phyloP scores from a whole-genome alignment of 176 grass and related monocot genomes.

The sorghum (Sorghum bicolor) region DNA sequence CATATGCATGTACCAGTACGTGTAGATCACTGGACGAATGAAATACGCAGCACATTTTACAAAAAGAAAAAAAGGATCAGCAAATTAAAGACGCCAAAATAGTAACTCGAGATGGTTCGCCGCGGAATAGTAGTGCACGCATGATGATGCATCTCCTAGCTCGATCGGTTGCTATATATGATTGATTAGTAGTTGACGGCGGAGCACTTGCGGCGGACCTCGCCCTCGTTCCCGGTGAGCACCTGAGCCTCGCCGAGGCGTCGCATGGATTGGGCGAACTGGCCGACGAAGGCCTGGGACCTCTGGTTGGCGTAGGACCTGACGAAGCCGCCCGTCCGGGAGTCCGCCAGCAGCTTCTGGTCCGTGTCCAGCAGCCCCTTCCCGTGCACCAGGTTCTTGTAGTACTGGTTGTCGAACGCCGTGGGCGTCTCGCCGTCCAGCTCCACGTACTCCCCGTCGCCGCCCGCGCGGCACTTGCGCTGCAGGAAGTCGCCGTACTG shows the following conservation, averaged over 20 bases:
- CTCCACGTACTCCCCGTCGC: conserved; percentile 37
- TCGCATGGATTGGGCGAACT: conserved; percentile 68
- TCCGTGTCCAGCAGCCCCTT: conserved; percentile 68
- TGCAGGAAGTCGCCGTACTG: conserved; percentile 57
- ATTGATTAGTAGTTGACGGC: conserved; percentile 33
- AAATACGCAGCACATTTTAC: not conserved
- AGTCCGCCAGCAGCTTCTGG: conserved; percentile 54
- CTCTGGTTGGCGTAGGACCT: conserved; percentile 9
- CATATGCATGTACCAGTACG: too few relatives aligned
- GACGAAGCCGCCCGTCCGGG: conserved; percentile 47
- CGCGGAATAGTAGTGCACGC: too few relatives aligned
- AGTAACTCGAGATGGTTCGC: not conserved
- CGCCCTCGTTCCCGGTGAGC: conserved; percentile 68
- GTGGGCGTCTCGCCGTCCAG: conserved; percentile 70
- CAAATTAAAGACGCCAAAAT: not conserved
- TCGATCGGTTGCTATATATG: not conserved
- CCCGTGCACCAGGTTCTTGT: conserved; percentile 52
- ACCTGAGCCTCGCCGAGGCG: conserved; percentile 58
- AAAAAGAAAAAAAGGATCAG: not conserved
- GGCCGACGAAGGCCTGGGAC: conserved; percentile 26
- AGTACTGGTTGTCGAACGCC: conserved; percentile 62
- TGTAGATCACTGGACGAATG: too few relatives aligned
- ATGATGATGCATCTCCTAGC: not conserved
- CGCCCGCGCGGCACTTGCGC: conserved; percentile 50
- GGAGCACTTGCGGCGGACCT: conserved; percentile 73